phyloP scores from a whole-genome alignment of 2,329 filamentous ascomycete species.

The Allantophomopsis lycopodina region DNA sequence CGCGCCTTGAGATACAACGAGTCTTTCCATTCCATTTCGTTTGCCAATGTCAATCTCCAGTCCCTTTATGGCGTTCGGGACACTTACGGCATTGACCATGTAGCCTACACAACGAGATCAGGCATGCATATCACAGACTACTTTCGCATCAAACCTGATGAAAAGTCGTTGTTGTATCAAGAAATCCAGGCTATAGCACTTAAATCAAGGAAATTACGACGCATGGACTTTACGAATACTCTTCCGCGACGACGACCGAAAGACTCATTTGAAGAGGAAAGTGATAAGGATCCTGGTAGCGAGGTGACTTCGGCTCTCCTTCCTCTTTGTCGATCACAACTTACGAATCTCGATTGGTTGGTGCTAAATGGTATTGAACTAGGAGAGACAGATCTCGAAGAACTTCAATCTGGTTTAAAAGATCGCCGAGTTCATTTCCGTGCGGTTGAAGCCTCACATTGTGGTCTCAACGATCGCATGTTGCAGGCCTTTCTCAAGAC shows the following conservation, averaged over 20 bases:
- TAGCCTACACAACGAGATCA: constrained; percentile 44
- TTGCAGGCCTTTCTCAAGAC: constrained; percentile 49
- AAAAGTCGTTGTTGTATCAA: constrained; percentile 44
- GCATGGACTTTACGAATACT: constrained; percentile 51
- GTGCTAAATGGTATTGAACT: constrained; percentile 53
- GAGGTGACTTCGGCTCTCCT: constrained; percentile 58
- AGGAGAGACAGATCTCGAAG: constrained; percentile 58
- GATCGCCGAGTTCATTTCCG: constrained; percentile 50
- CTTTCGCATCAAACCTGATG: constrained; percentile 17
- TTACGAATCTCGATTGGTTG: constrained; percentile 61
- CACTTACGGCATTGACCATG: constrained; percentile 43
- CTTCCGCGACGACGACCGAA: constrained; percentile 37
- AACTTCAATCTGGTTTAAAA: constrained; percentile 49
- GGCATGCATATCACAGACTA: constrained; percentile 13
- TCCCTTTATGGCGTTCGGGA: constrained; percentile 48
- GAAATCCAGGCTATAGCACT: constrained; percentile 54
- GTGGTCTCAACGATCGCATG: constrained; percentile 41
- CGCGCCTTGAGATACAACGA: constrained; percentile 59
- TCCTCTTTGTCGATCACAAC: constrained; percentile 50
- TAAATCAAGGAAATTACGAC: constrained; percentile 47
- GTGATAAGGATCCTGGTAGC: constrained; percentile 45
- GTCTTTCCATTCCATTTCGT: constrained; percentile 53
- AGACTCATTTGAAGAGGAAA: constrained; percentile 27
- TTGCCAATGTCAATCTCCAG: constrained; percentile 50
- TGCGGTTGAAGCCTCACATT: constrained; percentile 53